phyloP scores from a whole-genome alignment of 257 asterid genomes.

The Solanum gracilifrons region DNA sequence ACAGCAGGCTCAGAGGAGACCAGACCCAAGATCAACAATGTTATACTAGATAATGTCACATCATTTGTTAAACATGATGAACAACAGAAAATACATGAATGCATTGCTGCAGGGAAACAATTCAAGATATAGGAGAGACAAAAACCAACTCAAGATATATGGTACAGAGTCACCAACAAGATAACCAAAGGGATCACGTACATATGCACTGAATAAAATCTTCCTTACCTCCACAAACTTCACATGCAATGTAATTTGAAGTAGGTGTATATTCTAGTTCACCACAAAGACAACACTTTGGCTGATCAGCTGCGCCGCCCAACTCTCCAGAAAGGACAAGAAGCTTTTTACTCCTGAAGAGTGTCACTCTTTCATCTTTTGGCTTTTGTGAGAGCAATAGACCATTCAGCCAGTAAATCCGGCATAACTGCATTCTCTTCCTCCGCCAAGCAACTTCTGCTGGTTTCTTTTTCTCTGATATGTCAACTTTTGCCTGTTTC shows the following conservation, averaged over 20 bases:
- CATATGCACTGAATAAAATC: background rate
- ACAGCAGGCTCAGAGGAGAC: background rate
- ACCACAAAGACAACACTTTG: conserved; percentile 65
- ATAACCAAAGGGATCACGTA: background rate
- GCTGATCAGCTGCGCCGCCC: conserved; percentile 18
- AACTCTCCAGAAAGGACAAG: conserved; percentile 43
- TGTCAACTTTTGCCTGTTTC: conserved; percentile 22
- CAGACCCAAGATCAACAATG: background rate
- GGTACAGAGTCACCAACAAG: background rate
- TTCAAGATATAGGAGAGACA: background rate
- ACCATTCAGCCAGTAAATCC: conserved; percentile 83
- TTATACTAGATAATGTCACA: background rate
- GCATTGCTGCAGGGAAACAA: background rate
- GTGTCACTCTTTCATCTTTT: conserved; percentile 44
- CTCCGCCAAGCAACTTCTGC: conserved; percentile 31
- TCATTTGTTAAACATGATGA: background rate
- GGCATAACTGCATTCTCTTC: conserved; percentile 40
- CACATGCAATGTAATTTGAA: conserved; percentile 64
- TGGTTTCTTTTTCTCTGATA: conserved; percentile 15
- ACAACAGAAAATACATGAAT: background rate
- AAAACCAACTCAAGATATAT: background rate
- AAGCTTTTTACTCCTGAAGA: conserved; percentile 44
- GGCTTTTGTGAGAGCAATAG: conserved; percentile 49
- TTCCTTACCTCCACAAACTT: conserved; percentile 74
- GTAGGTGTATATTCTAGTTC: conserved; percentile 50